Evolutionary conservation across 805 yeast genomes (phyloP), one percentile per base, ranked within the genome.

Genomic region (Teunomyces funiuensis): DNA sequence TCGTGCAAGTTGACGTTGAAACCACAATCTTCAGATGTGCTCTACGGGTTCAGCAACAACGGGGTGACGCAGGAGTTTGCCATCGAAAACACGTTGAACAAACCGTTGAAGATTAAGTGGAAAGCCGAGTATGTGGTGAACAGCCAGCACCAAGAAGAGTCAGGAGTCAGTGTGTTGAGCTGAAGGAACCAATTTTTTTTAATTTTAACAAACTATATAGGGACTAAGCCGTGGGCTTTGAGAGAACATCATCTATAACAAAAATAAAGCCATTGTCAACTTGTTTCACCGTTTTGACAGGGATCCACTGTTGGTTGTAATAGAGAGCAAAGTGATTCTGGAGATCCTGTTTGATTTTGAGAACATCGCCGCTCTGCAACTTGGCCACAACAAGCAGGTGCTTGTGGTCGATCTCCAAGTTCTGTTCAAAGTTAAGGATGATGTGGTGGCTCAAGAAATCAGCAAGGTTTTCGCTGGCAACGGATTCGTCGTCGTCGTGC

Each of bases 41-140:
- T 86, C n/a, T 69, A 71, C 42, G 73, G 78, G 2, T 70, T 69
- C 40, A 69, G 66, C 36, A 60, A 57, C 26, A 70, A 76, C 40
- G 80, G 80, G 5, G 67, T 84, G 13, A 60, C 68, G 4, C 93
- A 86, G 61, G 69, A 63, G 25, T 70, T 79, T 37, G 55, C 61
- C 1, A 59, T 63, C 26, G 73, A 67, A 38, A 69, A 63, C 50
- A 52, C 63, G 6, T 39, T 44, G 18, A 50, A 55, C 28, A 71
- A 66, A 51, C 59, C 57, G 18, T 65, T 84, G 50, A 86, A 85
- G 61, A 71, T 88, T 44, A 84, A 87, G 60, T 88, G 90, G 91
- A 85, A 83, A 60, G 73, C 77, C 17, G 76, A 76, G 42, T 87
- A 77, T 57, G 51, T 54, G 8, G 57, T 73, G 7, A 77, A 75